Evolutionary conservation across 495 filamentous ascomycete genomes (phyloP).

Genomic region (Ascodesmis nigricans): DNA sequence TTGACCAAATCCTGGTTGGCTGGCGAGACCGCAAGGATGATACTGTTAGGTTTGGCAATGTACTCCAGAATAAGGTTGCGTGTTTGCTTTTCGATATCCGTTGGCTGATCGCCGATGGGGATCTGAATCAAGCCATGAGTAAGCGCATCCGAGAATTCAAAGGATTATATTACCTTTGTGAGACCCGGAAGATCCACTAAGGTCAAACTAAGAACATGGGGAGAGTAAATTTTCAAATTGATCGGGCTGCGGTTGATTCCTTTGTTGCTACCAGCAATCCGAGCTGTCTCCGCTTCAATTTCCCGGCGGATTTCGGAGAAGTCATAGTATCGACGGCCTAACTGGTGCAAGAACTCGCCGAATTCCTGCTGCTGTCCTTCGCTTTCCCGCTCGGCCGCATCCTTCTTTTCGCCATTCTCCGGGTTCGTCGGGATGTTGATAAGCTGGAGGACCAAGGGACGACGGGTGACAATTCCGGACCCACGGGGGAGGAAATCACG

Average conservation of each 20-base stretch:
- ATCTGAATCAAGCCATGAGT: constrained; percentile 28
- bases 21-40: constrained; percentile 88
- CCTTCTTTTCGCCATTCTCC: neutral
- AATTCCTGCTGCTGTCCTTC: constrained; percentile 52
- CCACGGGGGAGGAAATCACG: constrained; percentile 92
- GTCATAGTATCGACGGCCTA: constrained; percentile 72
- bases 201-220: constrained; percentile 87
- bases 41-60: constrained; percentile 94
- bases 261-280: constrained; percentile 94
- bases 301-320: constrained; percentile 85
- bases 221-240: constrained; percentile 97
- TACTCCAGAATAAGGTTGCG: constrained; percentile 93
- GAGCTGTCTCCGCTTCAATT: constrained; percentile 87
- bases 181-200: constrained; percentile 89
- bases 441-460: constrained; percentile 87
- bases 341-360: constrained; percentile 93
- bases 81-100: constrained; percentile 98
- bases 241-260: constrained; percentile 95
- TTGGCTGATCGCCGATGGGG: constrained; percentile 92
- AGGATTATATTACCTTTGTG: constrained; percentile 48
- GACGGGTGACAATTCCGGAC: constrained; percentile 84
- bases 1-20: constrained; percentile 98
- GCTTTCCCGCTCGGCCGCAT: constrained; percentile 35
- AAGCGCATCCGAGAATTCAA: neutral
- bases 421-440: constrained; percentile 70